phyloP scores from a whole-genome alignment of 2,329 filamentous ascomycete genomes.

The Calonectria fujianensis region DNA sequence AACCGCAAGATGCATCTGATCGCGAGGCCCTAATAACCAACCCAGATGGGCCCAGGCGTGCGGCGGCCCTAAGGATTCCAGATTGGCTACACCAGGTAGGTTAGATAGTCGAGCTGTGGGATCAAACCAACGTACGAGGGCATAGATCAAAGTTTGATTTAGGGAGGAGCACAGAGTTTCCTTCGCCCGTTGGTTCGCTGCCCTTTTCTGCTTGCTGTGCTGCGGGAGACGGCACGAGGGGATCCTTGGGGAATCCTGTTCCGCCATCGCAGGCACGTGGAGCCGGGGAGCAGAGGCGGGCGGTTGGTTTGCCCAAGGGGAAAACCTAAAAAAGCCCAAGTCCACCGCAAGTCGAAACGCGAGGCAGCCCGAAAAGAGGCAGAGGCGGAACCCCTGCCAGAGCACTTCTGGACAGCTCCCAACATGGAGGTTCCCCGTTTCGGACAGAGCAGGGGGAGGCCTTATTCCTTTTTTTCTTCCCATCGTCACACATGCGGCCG shows the following conservation, averaged over 20 bases:
- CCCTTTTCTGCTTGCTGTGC: neutral
- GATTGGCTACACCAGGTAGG: constrained; percentile 7
- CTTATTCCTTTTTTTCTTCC: neutral
- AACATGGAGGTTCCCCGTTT: constrained; percentile 23
- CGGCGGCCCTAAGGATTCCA: neutral
- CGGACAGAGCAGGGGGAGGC: constrained; percentile 21
- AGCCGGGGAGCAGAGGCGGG: neutral
- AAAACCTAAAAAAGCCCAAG: constrained; percentile 30
- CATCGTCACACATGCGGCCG: neutral
- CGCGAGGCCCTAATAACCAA: neutral
- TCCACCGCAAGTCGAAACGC: constrained; percentile 54
- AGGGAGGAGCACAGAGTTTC: constrained; percentile 6
- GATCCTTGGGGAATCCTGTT: constrained; percentile 14
- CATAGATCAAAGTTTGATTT: constrained; percentile 13
- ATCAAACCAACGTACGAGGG: constrained; percentile 20
- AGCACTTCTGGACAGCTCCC: constrained; percentile 26
- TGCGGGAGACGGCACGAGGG: neutral
- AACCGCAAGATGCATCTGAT: neutral
- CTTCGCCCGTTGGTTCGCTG: neutral
- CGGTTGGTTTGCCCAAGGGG: constrained; percentile 4
- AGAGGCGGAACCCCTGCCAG: constrained; percentile 34
- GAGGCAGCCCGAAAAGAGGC: constrained; percentile 45
- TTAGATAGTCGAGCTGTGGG: constrained; percentile 19
- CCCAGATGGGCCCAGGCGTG: neutral
- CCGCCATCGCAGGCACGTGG: constrained; percentile 15